A percentile compares a stretch with the other conserved stretches of the same genome.
Conservation (phyloP, 2,329 filamentous ascomycete genomes). For the Talaromyces marneffei region DNA sequence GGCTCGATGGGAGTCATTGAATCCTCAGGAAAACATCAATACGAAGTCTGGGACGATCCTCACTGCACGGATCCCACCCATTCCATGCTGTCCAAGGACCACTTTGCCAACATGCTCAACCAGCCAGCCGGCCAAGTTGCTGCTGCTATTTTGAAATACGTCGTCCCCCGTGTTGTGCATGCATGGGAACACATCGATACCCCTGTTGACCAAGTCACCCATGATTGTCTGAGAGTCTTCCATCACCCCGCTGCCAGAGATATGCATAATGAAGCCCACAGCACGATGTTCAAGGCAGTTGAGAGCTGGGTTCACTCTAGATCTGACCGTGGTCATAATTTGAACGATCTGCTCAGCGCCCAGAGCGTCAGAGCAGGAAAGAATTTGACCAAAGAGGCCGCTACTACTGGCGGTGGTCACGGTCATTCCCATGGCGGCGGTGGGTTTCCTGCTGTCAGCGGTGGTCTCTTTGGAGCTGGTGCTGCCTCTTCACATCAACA, state of each 20-base stretch:
- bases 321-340: slow-evolving; percentile 57
- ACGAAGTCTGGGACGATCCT: slow-evolving; percentile 73
- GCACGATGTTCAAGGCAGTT: slow-evolving; percentile 83
- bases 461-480: slow-evolving; percentile 11
- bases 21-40: slow-evolving; percentile 66
- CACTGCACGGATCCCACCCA: slow-evolving; percentile 72
- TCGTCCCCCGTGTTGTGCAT: slow-evolving; percentile 79
- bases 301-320: slow-evolving; percentile 71
- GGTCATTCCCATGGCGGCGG: slow-evolving; percentile 31
- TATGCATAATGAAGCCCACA: slow-evolving; percentile 70
- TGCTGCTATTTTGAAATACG: slow-evolving; percentile 73
- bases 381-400: slow-evolving; percentile 58
- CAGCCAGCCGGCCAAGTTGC: slow-evolving; percentile 70
- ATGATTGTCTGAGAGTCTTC: slow-evolving; percentile 76
- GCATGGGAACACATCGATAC: slow-evolving; percentile 88
- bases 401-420: slow-evolving; percentile 27
- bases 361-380: slow-evolving; percentile 76
- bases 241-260: slow-evolving; percentile 84
- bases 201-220: slow-evolving; percentile 72
- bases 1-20: slow-evolving; percentile 68
- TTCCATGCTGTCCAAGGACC: slow-evolving; percentile 77
- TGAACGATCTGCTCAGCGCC: slow-evolving; percentile 72
- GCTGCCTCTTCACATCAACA: slow-evolving; percentile 22
- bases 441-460: slow-evolving; percentile 24
- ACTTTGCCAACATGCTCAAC: slow-evolving; percentile 75